These are phyloP conservation scores for Cercis canadensis DNA, from an alignment of 306 rosid species.

Conservation along the genomic window DNA sequence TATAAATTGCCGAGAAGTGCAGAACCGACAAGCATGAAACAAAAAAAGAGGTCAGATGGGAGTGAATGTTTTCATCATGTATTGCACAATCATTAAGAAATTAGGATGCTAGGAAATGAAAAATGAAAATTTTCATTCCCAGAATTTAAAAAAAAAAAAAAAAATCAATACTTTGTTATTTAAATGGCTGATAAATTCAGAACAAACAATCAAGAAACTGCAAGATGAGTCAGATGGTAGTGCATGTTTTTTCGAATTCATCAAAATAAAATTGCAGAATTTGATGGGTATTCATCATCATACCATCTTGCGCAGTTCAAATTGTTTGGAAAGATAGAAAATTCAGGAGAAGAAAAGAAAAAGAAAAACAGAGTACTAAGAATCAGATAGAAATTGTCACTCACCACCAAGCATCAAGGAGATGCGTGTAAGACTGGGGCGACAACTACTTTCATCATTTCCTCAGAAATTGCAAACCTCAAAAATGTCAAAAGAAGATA, in stretches of 20 bases:
- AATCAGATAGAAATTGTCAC: constrained; percentile 5
- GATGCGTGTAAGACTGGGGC: constrained; percentile 22
- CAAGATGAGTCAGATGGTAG: constrained; percentile 17
- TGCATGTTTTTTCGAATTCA: constrained; percentile 6
- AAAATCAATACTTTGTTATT: no score
- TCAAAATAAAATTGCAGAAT: background rate
- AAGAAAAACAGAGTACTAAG: background rate
- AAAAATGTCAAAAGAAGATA: no score
- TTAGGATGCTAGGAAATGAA: no score
- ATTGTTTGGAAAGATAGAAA: background rate
- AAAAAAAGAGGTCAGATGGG: no score
- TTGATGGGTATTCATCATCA: background rate
- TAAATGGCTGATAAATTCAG: no score
- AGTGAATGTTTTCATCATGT: no score
- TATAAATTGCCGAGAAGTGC: no score
- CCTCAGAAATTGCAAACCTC: no score
- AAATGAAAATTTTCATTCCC: no score
- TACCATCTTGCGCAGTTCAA: background rate
- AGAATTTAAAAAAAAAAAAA: no score
- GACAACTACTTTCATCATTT: background rate
- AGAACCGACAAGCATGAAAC: no score
- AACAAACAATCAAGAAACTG: background rate
- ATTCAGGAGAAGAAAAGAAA: background rate
- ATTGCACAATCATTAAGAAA: no score
- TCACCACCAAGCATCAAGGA: constrained; percentile 20